These are phyloP conservation scores for Collybiopsis confluens DNA, from an alignment of 768 basidiomycete genomes.

Conservation along the genomic window DNA sequence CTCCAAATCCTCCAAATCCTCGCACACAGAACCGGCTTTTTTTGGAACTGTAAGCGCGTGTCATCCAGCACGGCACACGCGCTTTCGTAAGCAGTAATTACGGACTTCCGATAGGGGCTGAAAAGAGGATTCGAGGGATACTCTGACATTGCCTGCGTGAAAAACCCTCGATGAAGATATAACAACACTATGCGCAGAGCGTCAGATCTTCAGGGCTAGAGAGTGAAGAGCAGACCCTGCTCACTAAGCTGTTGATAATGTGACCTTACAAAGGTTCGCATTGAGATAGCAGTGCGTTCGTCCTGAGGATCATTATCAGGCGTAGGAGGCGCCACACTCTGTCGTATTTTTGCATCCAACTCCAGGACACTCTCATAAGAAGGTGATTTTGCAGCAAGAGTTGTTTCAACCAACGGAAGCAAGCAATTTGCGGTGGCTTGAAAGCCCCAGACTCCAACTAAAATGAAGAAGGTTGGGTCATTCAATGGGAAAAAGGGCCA, in stretches of 20 bases:
- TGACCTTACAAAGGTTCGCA: slow-evolving; percentile 36
- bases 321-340: slow-evolving; percentile 25
- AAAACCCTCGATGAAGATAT: slow-evolving; percentile 53
- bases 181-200: slow-evolving; percentile 38
- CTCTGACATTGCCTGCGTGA: slow-evolving; percentile 51
- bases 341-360: slow-evolving; percentile 46
- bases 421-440: slow-evolving; percentile 36
- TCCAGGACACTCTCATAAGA: slow-evolving; percentile 43
- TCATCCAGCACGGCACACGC: slow-evolving; percentile 42
- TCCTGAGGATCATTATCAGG: slow-evolving; percentile 12
- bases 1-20: slow-evolving; percentile 62
- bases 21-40: slow-evolving; percentile 40
- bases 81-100: slow-evolving; percentile 46
- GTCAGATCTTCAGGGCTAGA: slow-evolving; percentile 5
- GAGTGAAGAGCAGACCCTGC: slow-evolving; percentile 14
- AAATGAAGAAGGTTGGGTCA: slow-evolving; percentile 5
- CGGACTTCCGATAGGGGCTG: slow-evolving; percentile 47
- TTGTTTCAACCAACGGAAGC: slow-evolving; percentile 35
- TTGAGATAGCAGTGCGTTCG: slow-evolving; percentile 33
- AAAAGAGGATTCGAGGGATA: slow-evolving; percentile 42
- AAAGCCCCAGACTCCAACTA: slow-evolving; percentile 49
- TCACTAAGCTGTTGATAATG: slow-evolving; percentile 44
- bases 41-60: slow-evolving; percentile 35
- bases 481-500: background rate
- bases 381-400: slow-evolving; percentile 38